phyloP scores from a whole-genome alignment of 1,284 basidiomycete genomes.

The Cryptococcus sp. region DNA sequence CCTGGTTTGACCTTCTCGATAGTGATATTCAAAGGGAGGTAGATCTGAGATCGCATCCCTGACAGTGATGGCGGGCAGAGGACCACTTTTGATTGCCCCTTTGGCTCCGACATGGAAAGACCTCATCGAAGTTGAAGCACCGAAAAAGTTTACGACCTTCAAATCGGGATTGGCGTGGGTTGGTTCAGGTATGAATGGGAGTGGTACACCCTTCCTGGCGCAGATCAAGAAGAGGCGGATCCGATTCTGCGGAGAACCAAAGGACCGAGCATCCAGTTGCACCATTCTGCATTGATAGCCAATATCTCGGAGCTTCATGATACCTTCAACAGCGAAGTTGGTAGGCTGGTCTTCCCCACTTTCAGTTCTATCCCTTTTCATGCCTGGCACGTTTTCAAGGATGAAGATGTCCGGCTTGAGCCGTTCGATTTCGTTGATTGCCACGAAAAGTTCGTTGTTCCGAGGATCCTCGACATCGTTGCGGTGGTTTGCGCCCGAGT shows the following conservation, averaged over 20 bases:
- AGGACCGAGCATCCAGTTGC: slow-evolving; percentile 21
- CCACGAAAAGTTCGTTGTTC: slow-evolving; percentile 20
- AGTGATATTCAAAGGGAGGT: slow-evolving; percentile 7
- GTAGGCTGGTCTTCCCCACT: background rate
- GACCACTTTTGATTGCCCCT: slow-evolving; percentile 16
- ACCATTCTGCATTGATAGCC: slow-evolving; percentile 25
- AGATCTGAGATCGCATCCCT: slow-evolving; percentile 26
- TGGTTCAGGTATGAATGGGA: slow-evolving; percentile 26
- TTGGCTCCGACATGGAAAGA: slow-evolving; percentile 11
- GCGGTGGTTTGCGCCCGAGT: slow-evolving; percentile 21
- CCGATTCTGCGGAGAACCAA: slow-evolving; percentile 31
- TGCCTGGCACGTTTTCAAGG: slow-evolving; percentile 34
- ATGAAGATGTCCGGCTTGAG: slow-evolving; percentile 22
- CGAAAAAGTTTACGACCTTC: slow-evolving; percentile 12
- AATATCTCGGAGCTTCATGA: slow-evolving; percentile 11
- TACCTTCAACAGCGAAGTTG: slow-evolving; percentile 15
- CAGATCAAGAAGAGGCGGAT: slow-evolving; percentile 27
- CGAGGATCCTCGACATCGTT: slow-evolving; percentile 13
- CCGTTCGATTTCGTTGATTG: slow-evolving; percentile 16
- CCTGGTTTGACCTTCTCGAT: background rate
- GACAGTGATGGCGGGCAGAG: slow-evolving; percentile 20
- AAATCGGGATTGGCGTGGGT: slow-evolving; percentile 22
- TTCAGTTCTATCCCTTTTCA: slow-evolving; percentile 14
- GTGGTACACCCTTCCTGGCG: slow-evolving; percentile 15
- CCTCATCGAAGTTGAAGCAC: background rate